Percentiles rank a stretch among this genome's conserved stretches.
Evolutionary conservation across 2,329 filamentous ascomycete species (phyloP).

Genomic region (Alternaria gansuensis): DNA sequence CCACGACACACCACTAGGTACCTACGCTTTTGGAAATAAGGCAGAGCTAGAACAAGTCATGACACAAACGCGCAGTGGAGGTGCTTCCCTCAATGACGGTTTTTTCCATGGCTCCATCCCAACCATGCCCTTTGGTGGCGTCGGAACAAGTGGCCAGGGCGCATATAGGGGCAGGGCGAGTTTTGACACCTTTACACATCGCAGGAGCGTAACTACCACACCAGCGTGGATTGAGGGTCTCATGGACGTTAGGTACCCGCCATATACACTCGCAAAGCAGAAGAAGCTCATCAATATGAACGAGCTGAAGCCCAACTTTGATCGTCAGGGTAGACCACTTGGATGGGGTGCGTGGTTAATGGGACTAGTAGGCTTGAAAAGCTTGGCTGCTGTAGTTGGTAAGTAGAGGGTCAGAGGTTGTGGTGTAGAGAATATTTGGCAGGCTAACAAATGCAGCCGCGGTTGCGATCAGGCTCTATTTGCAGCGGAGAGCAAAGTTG

Average conservation of each 20-base stretch:
- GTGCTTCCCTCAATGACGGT: conserved; percentile 63
- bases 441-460: conserved; percentile 15
- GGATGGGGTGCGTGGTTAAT: conserved; percentile 49
- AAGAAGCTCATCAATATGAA: conserved; percentile 62
- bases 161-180: conserved; percentile 79
- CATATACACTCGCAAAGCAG: conserved; percentile 65
- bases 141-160: conserved; percentile 80
- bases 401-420: conserved; percentile 40
- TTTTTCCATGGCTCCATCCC: conserved; percentile 76
- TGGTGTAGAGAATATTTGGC: background rate
- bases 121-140: conserved; percentile 81
- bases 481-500: conserved; percentile 18
- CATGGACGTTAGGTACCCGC: conserved; percentile 72
- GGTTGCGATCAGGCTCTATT: conserved; percentile 13
- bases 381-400: conserved; percentile 44
- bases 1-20: conserved; percentile 81
- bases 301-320: conserved; percentile 66
- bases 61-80: conserved; percentile 60
- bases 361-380: conserved; percentile 43
- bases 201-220: conserved; percentile 67
- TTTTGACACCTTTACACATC: conserved; percentile 74
- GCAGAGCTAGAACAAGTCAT: conserved; percentile 74
- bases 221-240: conserved; percentile 73
- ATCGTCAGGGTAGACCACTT: conserved; percentile 61
- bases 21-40: conserved; percentile 87